Evolutionary conservation across 768 basidiomycete genomes (phyloP).

Genomic region (Pleurotus djamor): DNA sequence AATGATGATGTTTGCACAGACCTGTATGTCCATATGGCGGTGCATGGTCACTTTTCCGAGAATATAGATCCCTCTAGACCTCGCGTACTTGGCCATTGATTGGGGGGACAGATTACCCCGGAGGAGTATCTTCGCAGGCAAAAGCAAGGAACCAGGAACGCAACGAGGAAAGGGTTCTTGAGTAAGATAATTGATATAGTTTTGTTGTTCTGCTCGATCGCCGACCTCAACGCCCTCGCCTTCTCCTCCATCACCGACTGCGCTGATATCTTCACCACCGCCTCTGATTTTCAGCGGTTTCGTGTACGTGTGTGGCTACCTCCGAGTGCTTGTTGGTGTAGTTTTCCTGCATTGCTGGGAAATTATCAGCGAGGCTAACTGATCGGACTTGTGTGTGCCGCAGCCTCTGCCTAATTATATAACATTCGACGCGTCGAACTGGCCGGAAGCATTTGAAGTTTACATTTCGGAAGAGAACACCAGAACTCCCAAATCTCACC

Average conservation of each 20-base stretch:
- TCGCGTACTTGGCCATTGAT: background rate
- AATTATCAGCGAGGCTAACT: background rate
- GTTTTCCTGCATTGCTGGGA: background rate
- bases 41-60: background rate
- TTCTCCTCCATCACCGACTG: no score
- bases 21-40: background rate
- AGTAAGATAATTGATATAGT: no score
- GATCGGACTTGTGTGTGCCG: background rate
- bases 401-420: background rate
- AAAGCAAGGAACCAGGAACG: conserved; percentile 1
- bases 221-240: no score
- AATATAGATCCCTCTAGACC: background rate
- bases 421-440: background rate
- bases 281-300: no score
- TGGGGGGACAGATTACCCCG: background rate
- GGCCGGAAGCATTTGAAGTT: background rate
- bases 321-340: background rate
- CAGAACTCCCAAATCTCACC: background rate
- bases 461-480: background rate
- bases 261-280: no score
- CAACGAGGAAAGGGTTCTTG: background rate
- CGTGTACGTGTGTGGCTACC: background rate
- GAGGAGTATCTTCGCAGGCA: background rate
- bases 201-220: no score
- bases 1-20: background rate